These are phyloP conservation scores for Pestalotiopsis sp. DNA, from an alignment of 2,329 filamentous ascomycete genomes.

Conservation along the genomic window DNA sequence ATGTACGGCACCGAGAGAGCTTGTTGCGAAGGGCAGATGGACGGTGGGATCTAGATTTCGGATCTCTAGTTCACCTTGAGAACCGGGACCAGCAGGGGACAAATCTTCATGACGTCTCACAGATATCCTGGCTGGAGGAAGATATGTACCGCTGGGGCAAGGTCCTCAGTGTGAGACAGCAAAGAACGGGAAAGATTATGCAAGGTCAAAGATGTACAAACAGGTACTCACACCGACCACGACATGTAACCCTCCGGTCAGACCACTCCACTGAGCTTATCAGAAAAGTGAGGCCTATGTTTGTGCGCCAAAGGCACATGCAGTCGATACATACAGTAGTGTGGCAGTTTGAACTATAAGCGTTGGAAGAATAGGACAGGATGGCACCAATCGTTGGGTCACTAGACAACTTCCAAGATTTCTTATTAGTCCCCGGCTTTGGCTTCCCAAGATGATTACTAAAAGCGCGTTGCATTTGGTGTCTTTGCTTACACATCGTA, in stretches of 20 bases:
- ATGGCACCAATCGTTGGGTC: too few species aligned
- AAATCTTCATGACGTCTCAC: neutral
- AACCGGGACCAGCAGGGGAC: neutral
- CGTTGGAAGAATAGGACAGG: too few species aligned
- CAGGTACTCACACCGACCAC: slow-evolving; percentile 24
- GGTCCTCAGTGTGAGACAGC: slow-evolving; percentile 20
- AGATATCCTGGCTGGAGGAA: neutral
- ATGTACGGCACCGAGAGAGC: neutral
- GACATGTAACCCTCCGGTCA: slow-evolving; percentile 18
- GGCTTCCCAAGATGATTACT: too few species aligned
- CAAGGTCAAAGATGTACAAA: slow-evolving; percentile 23
- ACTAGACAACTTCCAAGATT: too few species aligned
- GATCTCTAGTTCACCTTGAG: neutral
- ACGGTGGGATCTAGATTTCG: neutral
- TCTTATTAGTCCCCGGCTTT: too few species aligned
- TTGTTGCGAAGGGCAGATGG: neutral
- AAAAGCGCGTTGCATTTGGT: too few species aligned
- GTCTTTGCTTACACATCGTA: too few species aligned
- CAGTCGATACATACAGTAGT: neutral
- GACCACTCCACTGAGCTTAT: slow-evolving; percentile 7
- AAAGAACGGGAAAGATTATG: slow-evolving; percentile 12
- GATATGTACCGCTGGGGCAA: neutral
- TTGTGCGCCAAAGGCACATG: neutral
- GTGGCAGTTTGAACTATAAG: too few species aligned
- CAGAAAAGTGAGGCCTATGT: neutral